Evolutionary conservation across 257 asterid species (phyloP).

Genomic region (Gentiana dahurica): DNA sequence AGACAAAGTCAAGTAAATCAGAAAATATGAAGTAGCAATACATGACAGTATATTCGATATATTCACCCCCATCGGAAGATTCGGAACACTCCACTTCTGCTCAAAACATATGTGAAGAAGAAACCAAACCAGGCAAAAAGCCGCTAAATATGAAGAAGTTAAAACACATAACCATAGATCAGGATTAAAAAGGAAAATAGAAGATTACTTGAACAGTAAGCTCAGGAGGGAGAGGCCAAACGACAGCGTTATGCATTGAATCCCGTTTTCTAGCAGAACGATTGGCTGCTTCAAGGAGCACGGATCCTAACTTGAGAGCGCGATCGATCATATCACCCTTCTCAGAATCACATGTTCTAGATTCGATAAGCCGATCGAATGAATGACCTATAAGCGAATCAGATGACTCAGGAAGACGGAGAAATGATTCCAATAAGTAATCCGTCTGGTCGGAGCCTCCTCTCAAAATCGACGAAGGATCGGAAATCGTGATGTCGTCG

Average conservation of each 20-base stretch:
- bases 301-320: constrained; percentile 55
- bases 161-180: too few relatives aligned
- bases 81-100: too few relatives aligned
- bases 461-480: constrained; percentile 7
- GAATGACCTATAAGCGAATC: constrained; percentile 38
- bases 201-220: constrained; percentile 56
- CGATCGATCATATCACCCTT: constrained; percentile 44
- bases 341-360: constrained; percentile 37
- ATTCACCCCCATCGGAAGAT: too few relatives aligned
- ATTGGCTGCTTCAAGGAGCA: constrained; percentile 63
- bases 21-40: too few relatives aligned
- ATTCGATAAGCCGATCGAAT: constrained; percentile 51
- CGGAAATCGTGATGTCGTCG: constrained; percentile 4
- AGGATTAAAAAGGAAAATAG: neutral
- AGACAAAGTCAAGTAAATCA: too few relatives aligned
- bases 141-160: too few relatives aligned
- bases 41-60: too few relatives aligned
- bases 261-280: constrained; percentile 59
- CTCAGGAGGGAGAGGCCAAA: constrained; percentile 66
- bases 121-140: too few relatives aligned
- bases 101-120: too few relatives aligned
- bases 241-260: constrained; percentile 52
- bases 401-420: constrained; percentile 43
- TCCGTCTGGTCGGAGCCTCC: constrained; percentile 23
- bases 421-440: constrained; percentile 45